Conservation (phyloP, 1,284 basidiomycete genomes). For the Cystobasidium slooffiae region DNA sequence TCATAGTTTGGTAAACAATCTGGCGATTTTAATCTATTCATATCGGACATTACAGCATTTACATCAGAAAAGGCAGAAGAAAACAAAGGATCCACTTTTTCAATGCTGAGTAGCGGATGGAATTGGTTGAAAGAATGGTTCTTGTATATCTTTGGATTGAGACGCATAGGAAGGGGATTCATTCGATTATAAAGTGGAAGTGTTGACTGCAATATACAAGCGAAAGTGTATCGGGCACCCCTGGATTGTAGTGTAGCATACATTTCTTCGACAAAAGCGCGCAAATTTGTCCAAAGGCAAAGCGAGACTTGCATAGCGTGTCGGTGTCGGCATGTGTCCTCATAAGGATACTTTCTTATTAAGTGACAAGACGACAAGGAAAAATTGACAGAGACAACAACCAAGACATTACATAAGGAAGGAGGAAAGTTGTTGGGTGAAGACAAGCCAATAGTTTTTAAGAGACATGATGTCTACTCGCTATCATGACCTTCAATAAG, state of each 20-base stretch:
- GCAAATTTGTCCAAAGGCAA: too few species aligned
- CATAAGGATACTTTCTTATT: too few species aligned
- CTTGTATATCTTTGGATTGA: background rate
- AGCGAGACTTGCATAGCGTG: too few species aligned
- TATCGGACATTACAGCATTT: slow-evolving; percentile 34
- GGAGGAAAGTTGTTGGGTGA: background rate
- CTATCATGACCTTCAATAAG: slow-evolving; percentile 77
- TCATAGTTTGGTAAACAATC: slow-evolving; percentile 38
- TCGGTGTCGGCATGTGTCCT: too few species aligned
- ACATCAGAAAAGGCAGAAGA: background rate
- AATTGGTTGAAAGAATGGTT: slow-evolving; percentile 13
- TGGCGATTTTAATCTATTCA: slow-evolving; percentile 42
- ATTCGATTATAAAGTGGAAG: slow-evolving; percentile 1
- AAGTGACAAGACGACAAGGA: too few species aligned
- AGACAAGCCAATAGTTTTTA: background rate
- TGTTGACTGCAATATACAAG: background rate
- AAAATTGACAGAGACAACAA: too few species aligned
- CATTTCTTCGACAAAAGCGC: background rate
- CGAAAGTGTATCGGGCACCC: background rate
- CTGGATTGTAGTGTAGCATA: slow-evolving; percentile 4
- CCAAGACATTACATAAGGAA: too few species aligned
- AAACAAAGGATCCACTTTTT: background rate
- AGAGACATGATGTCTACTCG: slow-evolving; percentile 38
- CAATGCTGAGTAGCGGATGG: slow-evolving; percentile 3
- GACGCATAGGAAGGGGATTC: slow-evolving; percentile 7